Conservation (phyloP, 2,329 filamentous ascomycete genomes). For the Didymosphaeria variabile region DNA sequence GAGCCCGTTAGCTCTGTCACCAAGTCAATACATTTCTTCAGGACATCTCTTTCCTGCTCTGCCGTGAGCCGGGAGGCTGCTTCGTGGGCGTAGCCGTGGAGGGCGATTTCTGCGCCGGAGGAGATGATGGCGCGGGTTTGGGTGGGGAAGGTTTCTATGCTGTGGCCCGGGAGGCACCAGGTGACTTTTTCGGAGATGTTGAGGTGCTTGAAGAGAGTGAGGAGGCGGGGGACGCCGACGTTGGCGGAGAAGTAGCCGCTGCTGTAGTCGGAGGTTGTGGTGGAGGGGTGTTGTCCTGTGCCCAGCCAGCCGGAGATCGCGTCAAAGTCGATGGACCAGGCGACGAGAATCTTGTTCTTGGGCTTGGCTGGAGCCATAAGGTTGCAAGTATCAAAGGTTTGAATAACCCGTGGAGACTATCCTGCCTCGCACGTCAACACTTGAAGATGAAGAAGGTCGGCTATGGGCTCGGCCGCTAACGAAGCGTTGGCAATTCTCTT, state of each 20-base stretch:
- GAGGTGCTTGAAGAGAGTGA: constrained; percentile 63
- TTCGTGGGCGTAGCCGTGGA: constrained; percentile 62
- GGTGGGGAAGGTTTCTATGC: constrained; percentile 64
- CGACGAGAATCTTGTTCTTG: constrained; percentile 51
- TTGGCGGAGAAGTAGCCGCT: constrained; percentile 65
- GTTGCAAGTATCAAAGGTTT: no score
- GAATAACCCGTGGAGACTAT: no score
- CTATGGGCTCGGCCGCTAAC: no score
- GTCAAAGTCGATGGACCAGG: constrained; percentile 61
- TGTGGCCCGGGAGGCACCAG: constrained; percentile 70
- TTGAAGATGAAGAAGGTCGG: no score
- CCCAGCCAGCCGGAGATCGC: constrained; percentile 69
- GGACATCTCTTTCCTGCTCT: constrained; percentile 60
- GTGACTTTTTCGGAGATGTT: constrained; percentile 62
- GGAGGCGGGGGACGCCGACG: constrained; percentile 65
- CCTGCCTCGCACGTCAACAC: no score
- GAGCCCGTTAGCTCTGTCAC: constrained; percentile 43
- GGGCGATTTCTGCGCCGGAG: constrained; percentile 63
- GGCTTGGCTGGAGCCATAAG: constrained; percentile 16
- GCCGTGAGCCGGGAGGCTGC: constrained; percentile 56
- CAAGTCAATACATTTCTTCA: not conserved
- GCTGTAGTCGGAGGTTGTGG: constrained; percentile 65
- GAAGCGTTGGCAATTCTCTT: no score
- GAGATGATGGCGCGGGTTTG: constrained; percentile 61
- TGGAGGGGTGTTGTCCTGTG: constrained; percentile 62